Conservation (phyloP, 441 rosid species). For the Dalechampia spathulata region DNA sequence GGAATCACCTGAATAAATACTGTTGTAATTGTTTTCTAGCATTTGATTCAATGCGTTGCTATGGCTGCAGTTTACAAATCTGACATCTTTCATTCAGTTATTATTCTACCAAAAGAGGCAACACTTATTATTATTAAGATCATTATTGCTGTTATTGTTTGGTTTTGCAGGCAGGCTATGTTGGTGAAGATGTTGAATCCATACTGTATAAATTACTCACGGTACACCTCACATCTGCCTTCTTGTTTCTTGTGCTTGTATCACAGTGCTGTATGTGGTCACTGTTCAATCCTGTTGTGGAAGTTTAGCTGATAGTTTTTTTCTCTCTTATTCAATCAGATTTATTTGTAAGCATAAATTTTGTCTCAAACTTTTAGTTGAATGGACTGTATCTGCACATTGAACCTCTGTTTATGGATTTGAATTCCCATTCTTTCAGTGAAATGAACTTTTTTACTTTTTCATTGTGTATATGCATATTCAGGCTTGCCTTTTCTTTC, state of each 20-base stretch:
- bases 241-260: conserved; percentile 1
- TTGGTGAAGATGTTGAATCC: conserved; percentile 97
- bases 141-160: background rate
- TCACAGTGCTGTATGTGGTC: conserved; percentile 1
- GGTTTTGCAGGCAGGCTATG: conserved; percentile 89
- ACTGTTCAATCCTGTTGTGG: background rate
- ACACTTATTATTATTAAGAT: background rate
- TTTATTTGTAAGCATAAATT: background rate
- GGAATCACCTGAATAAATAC: background rate
- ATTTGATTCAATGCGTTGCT: conserved; percentile 2
- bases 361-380: background rate
- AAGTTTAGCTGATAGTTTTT: background rate
- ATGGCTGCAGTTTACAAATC: background rate
- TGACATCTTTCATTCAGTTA: background rate
- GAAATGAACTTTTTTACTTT: no score
- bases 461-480: no score
- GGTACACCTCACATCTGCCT: conserved; percentile 33
- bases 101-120: conserved; percentile 5
- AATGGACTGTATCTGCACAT: background rate
- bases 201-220: conserved; percentile 74
- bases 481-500: no score
- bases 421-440: background rate
- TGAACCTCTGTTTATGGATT: background rate
- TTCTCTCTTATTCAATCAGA: background rate
- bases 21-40: background rate